A percentile compares a stretch with the other conserved stretches of the same genome.
These are phyloP conservation scores for Pseudogymnoascus sp. DNA, from an alignment of 2,329 filamentous ascomycete species.

Conservation along the genomic window DNA sequence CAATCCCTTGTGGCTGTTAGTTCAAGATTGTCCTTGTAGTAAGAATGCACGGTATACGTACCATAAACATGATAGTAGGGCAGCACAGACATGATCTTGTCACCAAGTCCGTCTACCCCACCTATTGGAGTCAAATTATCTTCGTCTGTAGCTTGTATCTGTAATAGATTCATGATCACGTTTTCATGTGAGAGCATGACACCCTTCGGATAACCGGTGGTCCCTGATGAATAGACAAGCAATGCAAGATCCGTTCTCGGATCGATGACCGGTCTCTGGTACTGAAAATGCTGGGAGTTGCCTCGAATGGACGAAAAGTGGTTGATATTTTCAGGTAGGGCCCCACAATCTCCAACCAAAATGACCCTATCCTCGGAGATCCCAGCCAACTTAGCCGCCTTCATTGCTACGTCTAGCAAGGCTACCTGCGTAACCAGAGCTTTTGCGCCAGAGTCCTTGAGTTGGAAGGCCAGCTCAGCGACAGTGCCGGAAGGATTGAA, in stretches of 20 bases:
- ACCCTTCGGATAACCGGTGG: slow-evolving; percentile 76
- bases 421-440: slow-evolving; percentile 64
- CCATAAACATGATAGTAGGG: slow-evolving; percentile 72
- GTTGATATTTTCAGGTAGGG: slow-evolving; percentile 47
- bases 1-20: background rate
- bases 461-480: slow-evolving; percentile 73
- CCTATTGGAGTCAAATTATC: slow-evolving; percentile 18
- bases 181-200: slow-evolving; percentile 46
- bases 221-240: slow-evolving; percentile 76
- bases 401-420: slow-evolving; percentile 53
- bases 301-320: slow-evolving; percentile 44
- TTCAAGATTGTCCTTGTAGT: background rate
- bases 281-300: background rate
- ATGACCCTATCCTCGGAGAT: slow-evolving; percentile 63
- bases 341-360: slow-evolving; percentile 59
- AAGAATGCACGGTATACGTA: slow-evolving; percentile 37
- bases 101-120: slow-evolving; percentile 32
- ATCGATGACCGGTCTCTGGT: background rate
- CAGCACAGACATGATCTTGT: slow-evolving; percentile 64
- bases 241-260: slow-evolving; percentile 42
- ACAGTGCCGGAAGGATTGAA: slow-evolving; percentile 81
- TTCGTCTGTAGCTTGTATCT: slow-evolving; percentile 43
- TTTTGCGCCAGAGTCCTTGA: slow-evolving; percentile 67
- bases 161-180: slow-evolving; percentile 27
- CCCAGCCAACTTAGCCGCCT: slow-evolving; percentile 60